These are phyloP conservation scores for Microdochium trichocladiopsis DNA, from an alignment of 2,329 filamentous ascomycete genomes.

Conservation along the genomic window DNA sequence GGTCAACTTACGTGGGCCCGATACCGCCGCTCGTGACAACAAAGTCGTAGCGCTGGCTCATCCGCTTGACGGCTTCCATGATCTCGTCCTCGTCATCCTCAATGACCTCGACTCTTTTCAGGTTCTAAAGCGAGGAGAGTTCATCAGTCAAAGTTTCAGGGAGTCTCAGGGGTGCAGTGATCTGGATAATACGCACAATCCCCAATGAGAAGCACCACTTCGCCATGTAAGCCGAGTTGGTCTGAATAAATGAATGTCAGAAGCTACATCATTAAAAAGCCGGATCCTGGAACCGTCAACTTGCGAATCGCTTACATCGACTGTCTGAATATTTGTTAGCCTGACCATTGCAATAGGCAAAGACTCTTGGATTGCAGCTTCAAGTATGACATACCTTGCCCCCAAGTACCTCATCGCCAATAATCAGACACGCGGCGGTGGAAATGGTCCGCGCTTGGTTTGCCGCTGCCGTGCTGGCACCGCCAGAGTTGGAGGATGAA, in stretches of 20 bases:
- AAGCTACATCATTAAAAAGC: conserved; percentile 1
- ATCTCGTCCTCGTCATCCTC: conserved; percentile 90
- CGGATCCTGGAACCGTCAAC: too few species aligned
- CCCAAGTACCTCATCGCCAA: conserved; percentile 93
- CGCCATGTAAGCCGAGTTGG: conserved; percentile 57
- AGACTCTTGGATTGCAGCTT: too few species aligned
- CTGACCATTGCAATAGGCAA: too few species aligned
- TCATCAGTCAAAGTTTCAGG: conserved; percentile 3
- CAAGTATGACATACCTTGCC: conserved; percentile 73
- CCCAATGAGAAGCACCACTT: conserved; percentile 58
- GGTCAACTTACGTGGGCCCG: conserved; percentile 69
- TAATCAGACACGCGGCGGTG: conserved; percentile 88
- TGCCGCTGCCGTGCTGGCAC: conserved; percentile 46
- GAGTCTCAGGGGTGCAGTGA: neutral
- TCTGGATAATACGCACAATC: conserved; percentile 35
- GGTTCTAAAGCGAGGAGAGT: conserved; percentile 36
- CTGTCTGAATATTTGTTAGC: conserved; percentile 14
- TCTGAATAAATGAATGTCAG: conserved; percentile 30
- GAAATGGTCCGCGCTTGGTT: conserved; percentile 61
- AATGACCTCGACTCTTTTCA: conserved; percentile 89
- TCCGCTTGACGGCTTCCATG: conserved; percentile 74
- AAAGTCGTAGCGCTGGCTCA: conserved; percentile 88
- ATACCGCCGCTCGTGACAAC: conserved; percentile 95
- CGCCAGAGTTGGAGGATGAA: too few species aligned
- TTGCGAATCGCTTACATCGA: conserved; percentile 24